These are phyloP conservation scores for Aureobasidium sp. DNA, from an alignment of 2,329 filamentous ascomycete genomes.

Conservation along the genomic window DNA sequence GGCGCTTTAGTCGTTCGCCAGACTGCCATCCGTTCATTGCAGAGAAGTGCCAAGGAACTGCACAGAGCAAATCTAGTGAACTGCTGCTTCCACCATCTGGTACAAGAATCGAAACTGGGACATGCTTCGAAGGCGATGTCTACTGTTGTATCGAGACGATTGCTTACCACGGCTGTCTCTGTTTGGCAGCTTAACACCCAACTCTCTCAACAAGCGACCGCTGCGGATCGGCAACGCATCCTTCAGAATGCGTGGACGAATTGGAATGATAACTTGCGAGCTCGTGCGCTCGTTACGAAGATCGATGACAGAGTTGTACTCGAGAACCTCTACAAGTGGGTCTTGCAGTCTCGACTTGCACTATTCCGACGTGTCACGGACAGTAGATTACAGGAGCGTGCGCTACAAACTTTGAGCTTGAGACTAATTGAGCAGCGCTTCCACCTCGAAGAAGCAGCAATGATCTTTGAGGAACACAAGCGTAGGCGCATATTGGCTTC, in stretches of 20 bases:
- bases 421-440: slow-evolving; percentile 17
- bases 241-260: slow-evolving; percentile 51
- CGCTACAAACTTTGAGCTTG: slow-evolving; percentile 18
- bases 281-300: slow-evolving; percentile 43
- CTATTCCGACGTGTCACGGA: slow-evolving; percentile 34
- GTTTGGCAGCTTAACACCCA: slow-evolving; percentile 43
- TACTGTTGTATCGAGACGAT: background rate
- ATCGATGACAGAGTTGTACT: slow-evolving; percentile 51
- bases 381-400: slow-evolving; percentile 20
- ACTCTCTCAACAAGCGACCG: slow-evolving; percentile 37
- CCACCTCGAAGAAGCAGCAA: slow-evolving; percentile 13
- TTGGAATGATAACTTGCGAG: slow-evolving; percentile 57
- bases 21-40: background rate
- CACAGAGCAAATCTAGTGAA: background rate
- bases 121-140: background rate
- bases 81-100: background rate
- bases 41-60: background rate
- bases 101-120: background rate
- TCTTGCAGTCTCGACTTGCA: slow-evolving; percentile 42
- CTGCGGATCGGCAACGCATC: slow-evolving; percentile 46
- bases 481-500: slow-evolving; percentile 23
- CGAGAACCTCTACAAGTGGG: slow-evolving; percentile 55
- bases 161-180: slow-evolving; percentile 38
- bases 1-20: background rate
- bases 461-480: slow-evolving; percentile 24